Evolutionary conservation across 1,139 yeast genomes (phyloP).

Genomic region (Taiozyma sp.): DNA sequence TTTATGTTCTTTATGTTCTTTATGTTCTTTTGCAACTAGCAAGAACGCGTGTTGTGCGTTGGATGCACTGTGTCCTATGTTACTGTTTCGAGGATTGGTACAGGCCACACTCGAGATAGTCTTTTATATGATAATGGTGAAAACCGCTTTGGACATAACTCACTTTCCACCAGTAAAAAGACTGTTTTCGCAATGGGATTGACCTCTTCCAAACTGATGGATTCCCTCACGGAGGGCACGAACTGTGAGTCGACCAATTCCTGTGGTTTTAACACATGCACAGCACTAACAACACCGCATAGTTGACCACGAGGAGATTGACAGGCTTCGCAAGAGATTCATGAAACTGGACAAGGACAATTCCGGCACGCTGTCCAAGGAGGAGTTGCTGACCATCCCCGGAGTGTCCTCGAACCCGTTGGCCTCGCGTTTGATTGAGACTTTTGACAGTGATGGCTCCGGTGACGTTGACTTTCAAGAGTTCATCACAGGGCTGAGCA

Average conservation of each 20-base stretch:
- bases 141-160: background rate
- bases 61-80: too few species aligned
- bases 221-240: conserved; percentile 70
- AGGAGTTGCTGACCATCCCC: conserved; percentile 88
- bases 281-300: background rate
- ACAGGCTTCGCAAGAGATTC: conserved; percentile 84
- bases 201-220: conserved; percentile 61
- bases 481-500: conserved; percentile 84
- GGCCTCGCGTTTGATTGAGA: conserved; percentile 86
- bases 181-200: conserved; percentile 49
- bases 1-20: too few species aligned
- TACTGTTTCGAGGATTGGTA: too few species aligned
- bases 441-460: conserved; percentile 89
- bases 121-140: too few species aligned
- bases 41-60: too few species aligned
- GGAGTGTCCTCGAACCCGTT: conserved; percentile 89
- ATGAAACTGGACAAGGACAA: conserved; percentile 94
- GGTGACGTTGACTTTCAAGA: conserved; percentile 96
- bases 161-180: background rate
- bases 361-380: conserved; percentile 86
- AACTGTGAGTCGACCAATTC: conserved; percentile 38
- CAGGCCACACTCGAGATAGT: too few species aligned
- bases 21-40: too few species aligned
- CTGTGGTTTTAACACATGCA: background rate
- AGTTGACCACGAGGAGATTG: conserved; percentile 86